Conservation (phyloP, 2,329 filamentous ascomycete genomes). For the Pestalotiopsis sp. region DNA sequence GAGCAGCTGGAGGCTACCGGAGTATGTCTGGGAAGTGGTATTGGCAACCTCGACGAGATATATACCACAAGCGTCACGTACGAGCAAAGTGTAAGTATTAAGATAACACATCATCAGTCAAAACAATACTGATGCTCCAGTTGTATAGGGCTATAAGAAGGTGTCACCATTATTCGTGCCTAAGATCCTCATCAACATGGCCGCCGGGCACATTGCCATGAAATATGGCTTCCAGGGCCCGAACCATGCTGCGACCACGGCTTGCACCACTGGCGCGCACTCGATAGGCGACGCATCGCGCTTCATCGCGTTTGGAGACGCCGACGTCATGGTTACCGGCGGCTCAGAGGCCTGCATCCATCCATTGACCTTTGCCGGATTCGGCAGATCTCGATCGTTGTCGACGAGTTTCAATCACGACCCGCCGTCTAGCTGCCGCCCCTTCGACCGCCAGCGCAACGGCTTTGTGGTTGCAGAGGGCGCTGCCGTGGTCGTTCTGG, state of each 20-base stretch:
- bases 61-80: conserved; percentile 82
- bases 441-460: conserved; percentile 78
- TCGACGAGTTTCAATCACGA: conserved; percentile 78
- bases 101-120: conserved; percentile 3
- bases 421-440: conserved; percentile 74
- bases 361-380: conserved; percentile 88
- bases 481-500: conserved; percentile 82
- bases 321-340: conserved; percentile 94
- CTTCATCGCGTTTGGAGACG: conserved; percentile 88
- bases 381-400: conserved; percentile 83
- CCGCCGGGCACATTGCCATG: conserved; percentile 94
- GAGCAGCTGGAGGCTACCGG: conserved; percentile 77
- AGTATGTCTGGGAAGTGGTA: conserved; percentile 91
- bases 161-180: conserved; percentile 94
- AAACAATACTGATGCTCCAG: conserved; percentile 14
- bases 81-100: conserved; percentile 64
- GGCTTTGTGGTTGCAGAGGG: conserved; percentile 96
- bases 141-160: conserved; percentile 78
- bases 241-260: conserved; percentile 90
- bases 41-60: conserved; percentile 90
- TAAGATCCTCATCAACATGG: conserved; percentile 90
- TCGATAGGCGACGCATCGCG: conserved; percentile 93
- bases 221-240: conserved; percentile 86
- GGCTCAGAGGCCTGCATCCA: conserved; percentile 96
- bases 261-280: conserved; percentile 95